A percentile compares a stretch with the other conserved stretches of the same genome.
Conservation (phyloP, 495 filamentous ascomycete genomes). For the Aspergillus baeticus region DNA sequence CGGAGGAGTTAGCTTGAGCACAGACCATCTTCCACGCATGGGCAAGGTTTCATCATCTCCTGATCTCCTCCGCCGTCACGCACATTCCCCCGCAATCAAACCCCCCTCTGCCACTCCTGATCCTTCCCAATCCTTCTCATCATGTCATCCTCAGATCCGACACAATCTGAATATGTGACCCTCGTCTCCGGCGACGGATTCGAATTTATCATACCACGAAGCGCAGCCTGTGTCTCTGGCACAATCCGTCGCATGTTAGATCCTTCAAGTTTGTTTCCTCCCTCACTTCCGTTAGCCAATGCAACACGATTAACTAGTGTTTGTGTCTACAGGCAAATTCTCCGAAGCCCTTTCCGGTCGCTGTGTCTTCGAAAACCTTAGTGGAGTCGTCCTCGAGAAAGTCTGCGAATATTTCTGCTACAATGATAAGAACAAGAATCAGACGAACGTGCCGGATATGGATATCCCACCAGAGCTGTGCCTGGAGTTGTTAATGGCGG, state of each 20-base stretch:
- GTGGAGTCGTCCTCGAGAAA: constrained; percentile 81
- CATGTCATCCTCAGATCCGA: constrained; percentile 22
- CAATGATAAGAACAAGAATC: constrained; percentile 76
- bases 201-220: constrained; percentile 81
- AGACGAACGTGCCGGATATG: constrained; percentile 84
- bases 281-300: neutral
- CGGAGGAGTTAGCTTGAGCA: constrained; percentile 27
- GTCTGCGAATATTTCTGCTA: constrained; percentile 91
- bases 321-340: constrained; percentile 57
- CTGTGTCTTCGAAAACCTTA: constrained; percentile 71
- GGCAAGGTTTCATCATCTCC: neutral
- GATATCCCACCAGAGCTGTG: constrained; percentile 75
- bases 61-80: constrained; percentile 5
- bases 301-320: neutral
- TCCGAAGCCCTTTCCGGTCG: constrained; percentile 63
- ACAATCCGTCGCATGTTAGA: constrained; percentile 86
- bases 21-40: constrained; percentile 20
- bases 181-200: constrained; percentile 84
- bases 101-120: neutral
- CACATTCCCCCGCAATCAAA: neutral
- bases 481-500: constrained; percentile 78
- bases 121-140: constrained; percentile 9
- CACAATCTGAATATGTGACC: constrained; percentile 64
- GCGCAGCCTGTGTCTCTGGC: constrained; percentile 69
- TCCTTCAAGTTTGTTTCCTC: constrained; percentile 58